Percentiles rank a stretch among this genome's conserved stretches.
These are phyloP conservation scores for Lactarius trivialis DNA, from an alignment of 768 basidiomycete genomes.

Conservation along the genomic window DNA sequence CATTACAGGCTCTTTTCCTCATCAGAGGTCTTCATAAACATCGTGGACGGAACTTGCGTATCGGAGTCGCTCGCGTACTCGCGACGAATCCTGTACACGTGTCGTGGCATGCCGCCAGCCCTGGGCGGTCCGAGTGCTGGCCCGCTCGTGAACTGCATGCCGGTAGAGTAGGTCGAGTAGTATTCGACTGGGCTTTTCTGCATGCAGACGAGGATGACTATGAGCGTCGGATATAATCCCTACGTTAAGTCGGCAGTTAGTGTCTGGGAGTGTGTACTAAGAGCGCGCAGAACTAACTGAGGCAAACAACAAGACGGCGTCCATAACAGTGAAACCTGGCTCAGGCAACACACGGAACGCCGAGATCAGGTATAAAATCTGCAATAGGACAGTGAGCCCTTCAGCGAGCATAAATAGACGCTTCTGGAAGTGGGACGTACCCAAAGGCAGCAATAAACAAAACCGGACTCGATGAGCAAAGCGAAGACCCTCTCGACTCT, in stretches of 20 bases:
- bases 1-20: conserved; percentile 9
- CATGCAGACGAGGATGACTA: conserved; percentile 14
- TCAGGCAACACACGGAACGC: conserved; percentile 9
- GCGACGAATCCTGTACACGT: conserved; percentile 6
- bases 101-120: not conserved
- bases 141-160: conserved; percentile 4
- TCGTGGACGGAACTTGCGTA: conserved; percentile 9
- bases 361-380: conserved; percentile 11
- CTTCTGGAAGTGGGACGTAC: not conserved
- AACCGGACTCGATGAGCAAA: conserved; percentile 15
- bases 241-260: not conserved
- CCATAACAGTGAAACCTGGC: conserved; percentile 6
- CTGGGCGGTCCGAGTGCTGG: not conserved
- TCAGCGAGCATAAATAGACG: not conserved
- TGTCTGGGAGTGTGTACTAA: not conserved
- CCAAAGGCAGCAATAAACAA: conserved; percentile 15
- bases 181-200: conserved; percentile 17
- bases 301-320: conserved; percentile 6
- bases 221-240: conserved; percentile 15
- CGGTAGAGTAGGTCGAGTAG: conserved; percentile 6
- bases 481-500: conserved; percentile 17
- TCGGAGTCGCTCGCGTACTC: conserved; percentile 7
- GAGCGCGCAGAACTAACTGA: not conserved
- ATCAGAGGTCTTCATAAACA: conserved; percentile 5
- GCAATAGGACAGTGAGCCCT: not conserved